Percentiles rank a stretch among this genome's conserved stretches.
Conservation (phyloP, 805 yeast species). For the Metschnikowia matae region DNA sequence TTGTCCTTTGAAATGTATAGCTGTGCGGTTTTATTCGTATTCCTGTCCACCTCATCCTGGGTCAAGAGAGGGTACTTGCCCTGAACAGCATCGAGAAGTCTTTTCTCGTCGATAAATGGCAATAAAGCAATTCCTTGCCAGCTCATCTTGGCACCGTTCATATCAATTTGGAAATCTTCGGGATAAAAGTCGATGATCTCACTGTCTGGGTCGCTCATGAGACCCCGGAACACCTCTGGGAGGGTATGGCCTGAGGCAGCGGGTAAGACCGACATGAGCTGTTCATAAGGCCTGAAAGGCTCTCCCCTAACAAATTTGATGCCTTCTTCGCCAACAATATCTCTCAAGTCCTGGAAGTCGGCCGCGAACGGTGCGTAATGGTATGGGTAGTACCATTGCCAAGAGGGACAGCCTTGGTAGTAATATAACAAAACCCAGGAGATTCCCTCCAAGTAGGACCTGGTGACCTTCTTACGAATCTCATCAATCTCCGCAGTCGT, state of each 20-base stretch:
- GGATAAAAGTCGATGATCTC: constrained; percentile 92
- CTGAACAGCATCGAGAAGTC: constrained; percentile 64
- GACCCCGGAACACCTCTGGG: constrained; percentile 73
- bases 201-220: constrained; percentile 76
- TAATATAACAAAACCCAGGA: constrained; percentile 95
- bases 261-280: constrained; percentile 90
- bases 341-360: constrained; percentile 62
- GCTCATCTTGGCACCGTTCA: constrained; percentile 92
- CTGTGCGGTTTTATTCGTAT: constrained; percentile 66
- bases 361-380: constrained; percentile 98
- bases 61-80: constrained; percentile 60
- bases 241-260: constrained; percentile 87
- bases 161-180: constrained; percentile 79
- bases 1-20: constrained; percentile 64
- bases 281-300: constrained; percentile 90
- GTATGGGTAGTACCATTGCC: constrained; percentile 97
- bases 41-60: constrained; percentile 64
- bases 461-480: constrained; percentile 57
- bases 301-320: constrained; percentile 61
- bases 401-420: constrained; percentile 96
- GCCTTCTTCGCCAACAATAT: constrained; percentile 40
- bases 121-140: constrained; percentile 93
- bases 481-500: constrained; percentile 52
- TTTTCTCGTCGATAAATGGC: constrained; percentile 85
- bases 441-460: constrained; percentile 84